Evolutionary conservation across 345 rosid genomes (phyloP), one percentile per base, ranked within the genome.

Genomic region (Citrus cavaleriei): DNA sequence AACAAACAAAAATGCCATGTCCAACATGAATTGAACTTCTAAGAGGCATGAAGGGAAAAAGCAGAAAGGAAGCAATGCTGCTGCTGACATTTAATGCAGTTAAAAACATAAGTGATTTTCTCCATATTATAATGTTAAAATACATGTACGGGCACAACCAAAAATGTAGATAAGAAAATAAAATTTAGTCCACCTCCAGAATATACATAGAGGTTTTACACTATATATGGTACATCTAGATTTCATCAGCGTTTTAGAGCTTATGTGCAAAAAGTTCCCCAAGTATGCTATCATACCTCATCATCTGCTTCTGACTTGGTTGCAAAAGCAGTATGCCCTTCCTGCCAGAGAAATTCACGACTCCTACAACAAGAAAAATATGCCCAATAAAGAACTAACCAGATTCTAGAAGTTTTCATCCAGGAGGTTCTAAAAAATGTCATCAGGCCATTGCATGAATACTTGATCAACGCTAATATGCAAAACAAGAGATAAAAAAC

Each of bases 341-440:
- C 99, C 86, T 96, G 99, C 99, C 98, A 96, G 34, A 96, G 97
- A 81, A 96, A 96, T 77, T 96, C 98, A 57, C 98, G 97, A 81
- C 97, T 96, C 99, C 97, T 96, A 82, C 83, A 87, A 76, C 73
- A 57, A 70, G 22, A 71, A 65, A 74, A 58, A 65, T 66, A 35
- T 22, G 27, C 6, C 16, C 57, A 67, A 65, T 55, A 40, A 37
- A 68, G 38, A 49, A 19, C 55, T 30, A 21, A 82, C 24, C 22
- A 77, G 12, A 49, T 60, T 61, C 54, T 46, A 63, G 54, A 32
- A 42, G 37, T 24, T 75, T 57, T 59, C 46, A 62, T 16, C 27
- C 46, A 58, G 22, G 7, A 58, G 38, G 25, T 55, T 68, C 16
- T 19, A 10, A 6, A 68, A 64, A 12, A 68, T 10, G 8, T 63